Evolutionary conservation across 805 yeast genomes (phyloP).

Genomic region (Ogataea angusta): DNA sequence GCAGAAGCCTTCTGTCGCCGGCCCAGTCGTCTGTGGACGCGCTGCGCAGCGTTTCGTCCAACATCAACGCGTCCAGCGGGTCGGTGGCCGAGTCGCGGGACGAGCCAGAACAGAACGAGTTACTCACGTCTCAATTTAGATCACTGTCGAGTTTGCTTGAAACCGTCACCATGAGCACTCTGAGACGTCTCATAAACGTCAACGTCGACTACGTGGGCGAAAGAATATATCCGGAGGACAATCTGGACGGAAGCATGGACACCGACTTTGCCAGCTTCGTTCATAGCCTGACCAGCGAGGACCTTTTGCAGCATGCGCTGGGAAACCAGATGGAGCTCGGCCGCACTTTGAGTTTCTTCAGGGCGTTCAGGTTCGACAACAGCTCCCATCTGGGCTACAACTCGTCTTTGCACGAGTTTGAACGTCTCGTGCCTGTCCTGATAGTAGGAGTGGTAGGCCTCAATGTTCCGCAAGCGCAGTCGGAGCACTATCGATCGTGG

Average conservation of each 20-base stretch:
- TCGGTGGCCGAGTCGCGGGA: not conserved
- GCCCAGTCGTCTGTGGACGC: slow-evolving; percentile 3
- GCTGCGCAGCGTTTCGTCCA: not conserved
- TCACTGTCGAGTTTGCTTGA: slow-evolving; percentile 27
- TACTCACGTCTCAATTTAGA: slow-evolving; percentile 24
- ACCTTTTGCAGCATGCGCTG: slow-evolving; percentile 26
- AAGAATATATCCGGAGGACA: slow-evolving; percentile 20
- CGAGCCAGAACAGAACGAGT: slow-evolving; percentile 11
- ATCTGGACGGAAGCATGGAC: slow-evolving; percentile 24
- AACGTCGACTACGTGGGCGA: slow-evolving; percentile 17
- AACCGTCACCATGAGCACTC: slow-evolving; percentile 27
- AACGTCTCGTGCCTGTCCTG: slow-evolving; percentile 27
- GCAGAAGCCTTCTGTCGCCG: slow-evolving; percentile 5
- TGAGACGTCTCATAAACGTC: slow-evolving; percentile 22
- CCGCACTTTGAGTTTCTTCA: slow-evolving; percentile 35
- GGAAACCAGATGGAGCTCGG: slow-evolving; percentile 31
- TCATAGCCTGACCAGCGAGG: slow-evolving; percentile 24
- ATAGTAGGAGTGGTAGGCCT: slow-evolving; percentile 32
- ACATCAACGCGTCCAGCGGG: not conserved
- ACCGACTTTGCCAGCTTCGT: slow-evolving; percentile 45
- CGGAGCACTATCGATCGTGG: slow-evolving; percentile 45
- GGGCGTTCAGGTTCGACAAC: slow-evolving; percentile 41
- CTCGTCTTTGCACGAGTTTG: slow-evolving; percentile 13
- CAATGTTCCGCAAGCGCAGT: slow-evolving; percentile 14
- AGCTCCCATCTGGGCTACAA: slow-evolving; percentile 17